phyloP scores from a whole-genome alignment of 257 asterid species.

The Primulina tabacum region DNA sequence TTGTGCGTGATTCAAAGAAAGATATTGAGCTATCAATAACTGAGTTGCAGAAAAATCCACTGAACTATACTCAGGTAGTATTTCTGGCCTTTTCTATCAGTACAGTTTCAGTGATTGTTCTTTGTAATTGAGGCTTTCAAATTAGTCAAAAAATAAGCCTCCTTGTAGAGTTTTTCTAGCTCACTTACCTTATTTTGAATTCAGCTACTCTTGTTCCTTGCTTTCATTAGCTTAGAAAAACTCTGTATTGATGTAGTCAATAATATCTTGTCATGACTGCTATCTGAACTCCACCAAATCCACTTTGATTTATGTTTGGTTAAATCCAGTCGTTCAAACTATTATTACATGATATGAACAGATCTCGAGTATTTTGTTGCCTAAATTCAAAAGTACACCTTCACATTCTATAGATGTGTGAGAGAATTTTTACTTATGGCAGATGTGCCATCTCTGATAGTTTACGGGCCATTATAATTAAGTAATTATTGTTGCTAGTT shows the following conservation, averaged over 20 bases:
- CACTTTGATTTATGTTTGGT: background rate
- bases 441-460: background rate
- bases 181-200: background rate
- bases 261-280: background rate
- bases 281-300: background rate
- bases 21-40: slow-evolving; percentile 61
- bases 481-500: background rate
- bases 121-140: slow-evolving; percentile 1
- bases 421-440: background rate
- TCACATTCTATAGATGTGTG: background rate
- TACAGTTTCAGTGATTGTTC: background rate
- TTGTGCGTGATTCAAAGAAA: slow-evolving; percentile 74
- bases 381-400: background rate
- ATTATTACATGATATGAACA: background rate
- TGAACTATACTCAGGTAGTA: slow-evolving; percentile 90
- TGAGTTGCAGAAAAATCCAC: slow-evolving; percentile 90
- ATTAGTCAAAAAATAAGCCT: background rate
- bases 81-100: slow-evolving; percentile 7
- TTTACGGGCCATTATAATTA: background rate
- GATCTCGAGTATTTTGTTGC: background rate
- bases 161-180: background rate
- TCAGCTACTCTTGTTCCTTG: background rate
- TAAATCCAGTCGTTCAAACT: background rate
- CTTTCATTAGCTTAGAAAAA: background rate
- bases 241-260: background rate